Conservation (phyloP, 1,139 yeast species). For the Sugiyamaella novakii region DNA sequence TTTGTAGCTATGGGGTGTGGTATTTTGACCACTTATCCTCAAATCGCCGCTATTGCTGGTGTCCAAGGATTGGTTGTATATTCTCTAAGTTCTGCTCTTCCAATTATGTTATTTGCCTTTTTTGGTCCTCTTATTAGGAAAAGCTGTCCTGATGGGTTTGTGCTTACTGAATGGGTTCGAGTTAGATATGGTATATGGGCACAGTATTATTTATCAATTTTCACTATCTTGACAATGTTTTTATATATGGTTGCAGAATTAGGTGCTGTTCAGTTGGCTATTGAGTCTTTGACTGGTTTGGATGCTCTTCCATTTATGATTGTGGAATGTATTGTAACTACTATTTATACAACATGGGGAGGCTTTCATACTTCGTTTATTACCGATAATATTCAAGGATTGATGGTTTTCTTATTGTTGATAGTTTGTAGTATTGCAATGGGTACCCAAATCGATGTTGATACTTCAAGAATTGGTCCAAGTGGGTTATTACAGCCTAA, state of each 20-base stretch:
- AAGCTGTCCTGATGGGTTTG: slow-evolving; percentile 87
- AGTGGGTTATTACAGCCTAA: slow-evolving; percentile 66
- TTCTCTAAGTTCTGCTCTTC: slow-evolving; percentile 78
- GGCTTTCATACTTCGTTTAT: slow-evolving; percentile 88
- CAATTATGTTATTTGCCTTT: slow-evolving; percentile 77
- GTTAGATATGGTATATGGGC: slow-evolving; percentile 73
- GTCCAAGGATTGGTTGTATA: slow-evolving; percentile 86
- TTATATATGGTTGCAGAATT: slow-evolving; percentile 87
- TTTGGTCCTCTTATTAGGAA: slow-evolving; percentile 80
- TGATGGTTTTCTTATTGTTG: slow-evolving; percentile 63
- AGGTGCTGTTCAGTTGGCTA: slow-evolving; percentile 74
- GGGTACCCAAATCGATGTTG: slow-evolving; percentile 76
- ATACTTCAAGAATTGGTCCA: slow-evolving; percentile 60
- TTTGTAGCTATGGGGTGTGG: slow-evolving; percentile 85
- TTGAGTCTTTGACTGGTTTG: slow-evolving; percentile 75
- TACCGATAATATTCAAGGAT: slow-evolving; percentile 88
- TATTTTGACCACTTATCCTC: slow-evolving; percentile 78
- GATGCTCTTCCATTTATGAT: slow-evolving; percentile 80
- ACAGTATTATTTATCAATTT: slow-evolving; percentile 73
- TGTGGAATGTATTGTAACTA: slow-evolving; percentile 84
- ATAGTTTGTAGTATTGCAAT: slow-evolving; percentile 77
- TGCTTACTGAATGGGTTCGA: slow-evolving; percentile 93
- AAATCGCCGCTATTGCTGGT: slow-evolving; percentile 84
- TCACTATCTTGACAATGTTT: slow-evolving; percentile 83
- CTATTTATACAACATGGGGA: slow-evolving; percentile 84